A percentile compares a stretch with the other conserved stretches of the same genome.
phyloP scores from a whole-genome alignment of 2,329 filamentous ascomycete genomes.

The Sporothrix brunneoviolacea region DNA sequence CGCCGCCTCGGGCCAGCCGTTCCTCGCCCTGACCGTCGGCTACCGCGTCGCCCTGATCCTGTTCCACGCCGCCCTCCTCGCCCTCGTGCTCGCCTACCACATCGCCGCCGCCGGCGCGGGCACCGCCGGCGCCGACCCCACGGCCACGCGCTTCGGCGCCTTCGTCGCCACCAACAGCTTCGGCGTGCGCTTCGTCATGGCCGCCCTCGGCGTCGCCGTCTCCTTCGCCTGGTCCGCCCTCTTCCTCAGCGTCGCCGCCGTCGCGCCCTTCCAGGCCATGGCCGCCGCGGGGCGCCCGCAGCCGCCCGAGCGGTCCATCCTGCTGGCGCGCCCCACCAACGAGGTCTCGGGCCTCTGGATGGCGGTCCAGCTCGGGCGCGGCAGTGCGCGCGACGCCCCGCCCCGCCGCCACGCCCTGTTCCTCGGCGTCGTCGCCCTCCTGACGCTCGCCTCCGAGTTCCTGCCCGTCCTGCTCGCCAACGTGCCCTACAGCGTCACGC shows the following conservation, averaged over 20 bases:
- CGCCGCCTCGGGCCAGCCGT: slow-evolving; percentile 21
- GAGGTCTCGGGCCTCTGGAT: slow-evolving; percentile 38
- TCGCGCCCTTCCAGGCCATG: slow-evolving; percentile 6
- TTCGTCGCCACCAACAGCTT: slow-evolving; percentile 35
- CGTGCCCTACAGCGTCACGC: slow-evolving; percentile 39
- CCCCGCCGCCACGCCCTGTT: slow-evolving; percentile 22
- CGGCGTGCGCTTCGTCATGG: slow-evolving; percentile 37
- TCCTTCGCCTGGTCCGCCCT: slow-evolving; percentile 36
- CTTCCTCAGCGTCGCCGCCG: slow-evolving; percentile 28
- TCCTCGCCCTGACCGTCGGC: slow-evolving; percentile 29
- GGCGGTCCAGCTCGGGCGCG: slow-evolving; percentile 22
- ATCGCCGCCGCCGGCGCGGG: slow-evolving; percentile 20
- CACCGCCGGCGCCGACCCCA: slow-evolving; percentile 7
- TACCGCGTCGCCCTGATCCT: slow-evolving; percentile 29
- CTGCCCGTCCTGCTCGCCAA: slow-evolving; percentile 45
- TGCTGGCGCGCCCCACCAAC: slow-evolving; percentile 36
- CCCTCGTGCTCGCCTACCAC: slow-evolving; percentile 36
- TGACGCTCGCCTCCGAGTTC: slow-evolving; percentile 41
- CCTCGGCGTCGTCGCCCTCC: slow-evolving; percentile 33
- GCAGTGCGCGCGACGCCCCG: not conserved
- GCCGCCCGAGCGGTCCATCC: slow-evolving; percentile 31
- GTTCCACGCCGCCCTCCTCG: slow-evolving; percentile 28
- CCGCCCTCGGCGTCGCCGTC: slow-evolving; percentile 33
- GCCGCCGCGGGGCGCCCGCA: slow-evolving; percentile 24
- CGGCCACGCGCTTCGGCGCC: slow-evolving; percentile 22